phyloP scores from a whole-genome alignment of 768 basidiomycete genomes.

The Russula ochroleuca region DNA sequence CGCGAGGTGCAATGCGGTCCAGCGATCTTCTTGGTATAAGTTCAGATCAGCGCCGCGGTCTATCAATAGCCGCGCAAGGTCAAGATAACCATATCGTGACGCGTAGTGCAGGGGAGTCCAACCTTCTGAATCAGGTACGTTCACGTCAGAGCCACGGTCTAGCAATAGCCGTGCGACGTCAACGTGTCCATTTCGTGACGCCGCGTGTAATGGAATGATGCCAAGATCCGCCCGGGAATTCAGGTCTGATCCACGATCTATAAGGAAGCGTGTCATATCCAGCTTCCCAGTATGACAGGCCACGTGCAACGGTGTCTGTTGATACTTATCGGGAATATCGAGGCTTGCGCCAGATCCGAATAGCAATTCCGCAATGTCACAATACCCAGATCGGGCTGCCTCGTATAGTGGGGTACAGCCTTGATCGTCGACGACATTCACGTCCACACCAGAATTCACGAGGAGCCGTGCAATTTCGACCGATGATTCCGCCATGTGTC shows the following conservation, averaged over 20 bases:
- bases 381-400: neutral
- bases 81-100: neutral
- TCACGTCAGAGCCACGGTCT: no score
- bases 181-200: neutral
- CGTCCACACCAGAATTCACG: neutral
- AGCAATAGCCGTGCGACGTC: no score
- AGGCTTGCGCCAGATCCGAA: neutral
- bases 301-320: neutral
- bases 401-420: slow-evolving; percentile 1
- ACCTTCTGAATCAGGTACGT: no score
- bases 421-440: neutral
- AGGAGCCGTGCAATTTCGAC: neutral
- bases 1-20: neutral
- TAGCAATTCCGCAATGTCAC: neutral
- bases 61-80: neutral
- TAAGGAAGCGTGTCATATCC: neutral
- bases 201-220: neutral
- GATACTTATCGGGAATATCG: neutral
- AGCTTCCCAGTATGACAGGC: neutral
- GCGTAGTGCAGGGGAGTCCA: no score
- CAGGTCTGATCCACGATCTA: neutral
- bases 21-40: neutral
- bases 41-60: neutral
- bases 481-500: neutral
- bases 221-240: neutral